These are phyloP conservation scores for Thymus mandschuricus DNA, from an alignment of 257 asterid genomes.

Conservation along the genomic window DNA sequence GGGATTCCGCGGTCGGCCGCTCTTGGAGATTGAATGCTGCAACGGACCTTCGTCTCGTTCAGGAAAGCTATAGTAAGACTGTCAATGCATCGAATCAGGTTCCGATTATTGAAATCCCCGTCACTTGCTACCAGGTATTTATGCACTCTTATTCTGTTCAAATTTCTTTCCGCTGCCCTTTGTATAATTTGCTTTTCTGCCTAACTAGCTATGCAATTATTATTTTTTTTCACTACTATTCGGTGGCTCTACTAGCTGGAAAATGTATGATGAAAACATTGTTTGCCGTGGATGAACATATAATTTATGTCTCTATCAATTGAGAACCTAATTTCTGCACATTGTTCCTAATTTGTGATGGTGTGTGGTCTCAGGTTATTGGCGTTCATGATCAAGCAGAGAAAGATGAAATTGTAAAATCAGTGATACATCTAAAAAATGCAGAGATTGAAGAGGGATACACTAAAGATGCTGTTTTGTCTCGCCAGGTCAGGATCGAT, in stretches of 20 bases:
- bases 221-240: neutral
- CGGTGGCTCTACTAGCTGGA: neutral
- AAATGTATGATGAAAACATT: slow-evolving; percentile 13
- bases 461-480: slow-evolving; percentile 78
- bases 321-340: slow-evolving; percentile 2
- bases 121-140: slow-evolving; percentile 88
- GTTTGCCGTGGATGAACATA: neutral
- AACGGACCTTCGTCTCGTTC: slow-evolving; percentile 47
- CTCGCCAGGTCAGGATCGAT: slow-evolving; percentile 72
- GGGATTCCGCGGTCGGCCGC: slow-evolving; percentile 42
- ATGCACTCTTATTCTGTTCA: neutral
- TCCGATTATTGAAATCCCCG: slow-evolving; percentile 72
- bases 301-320: neutral
- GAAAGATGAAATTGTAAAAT: slow-evolving; percentile 95
- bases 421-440: slow-evolving; percentile 81
- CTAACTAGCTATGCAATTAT: neutral
- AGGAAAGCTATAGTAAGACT: slow-evolving; percentile 31
- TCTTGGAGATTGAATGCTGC: slow-evolving; percentile 51
- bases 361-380: slow-evolving; percentile 64
- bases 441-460: slow-evolving; percentile 95
- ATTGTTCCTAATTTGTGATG: slow-evolving; percentile 28
- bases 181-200: neutral
- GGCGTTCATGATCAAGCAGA: slow-evolving; percentile 86
- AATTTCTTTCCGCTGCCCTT: neutral
- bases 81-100: slow-evolving; percentile 39